Conservation (phyloP, 768 basidiomycete genomes). For the Leccinum variicolor region DNA sequence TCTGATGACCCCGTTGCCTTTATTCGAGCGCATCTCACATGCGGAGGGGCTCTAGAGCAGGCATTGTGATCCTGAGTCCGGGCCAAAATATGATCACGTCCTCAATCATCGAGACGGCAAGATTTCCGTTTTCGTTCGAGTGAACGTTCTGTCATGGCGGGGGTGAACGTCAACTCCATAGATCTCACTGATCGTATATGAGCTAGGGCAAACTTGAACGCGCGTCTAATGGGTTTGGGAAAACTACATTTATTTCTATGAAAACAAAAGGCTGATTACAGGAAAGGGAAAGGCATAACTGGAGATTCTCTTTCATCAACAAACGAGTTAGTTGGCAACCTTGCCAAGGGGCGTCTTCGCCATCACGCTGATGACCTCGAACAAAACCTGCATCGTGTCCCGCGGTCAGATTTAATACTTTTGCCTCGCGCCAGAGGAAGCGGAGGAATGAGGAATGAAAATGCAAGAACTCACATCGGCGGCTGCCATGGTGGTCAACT, state of each 20-base stretch:
- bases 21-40: background rate
- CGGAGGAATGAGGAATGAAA: background rate
- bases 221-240: no score
- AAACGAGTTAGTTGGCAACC: slow-evolving; percentile 24
- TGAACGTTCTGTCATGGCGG: no score
- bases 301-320: background rate
- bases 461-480: slow-evolving; percentile 44
- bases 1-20: background rate
- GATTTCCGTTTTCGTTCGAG: no score
- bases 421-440: no score
- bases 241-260: no score
- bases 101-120: background rate
- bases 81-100: background rate
- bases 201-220: no score
- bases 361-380: slow-evolving; percentile 76
- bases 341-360: slow-evolving; percentile 76
- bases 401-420: background rate
- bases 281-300: background rate
- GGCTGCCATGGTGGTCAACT: slow-evolving; percentile 61
- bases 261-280: background rate
- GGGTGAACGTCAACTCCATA: no score
- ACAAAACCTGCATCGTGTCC: slow-evolving; percentile 50
- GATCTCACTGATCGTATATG: no score
- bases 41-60: background rate
- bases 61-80: no score